phyloP scores from a whole-genome alignment of 2,329 filamentous ascomycete genomes.

The Scedosporium minutisporum region DNA sequence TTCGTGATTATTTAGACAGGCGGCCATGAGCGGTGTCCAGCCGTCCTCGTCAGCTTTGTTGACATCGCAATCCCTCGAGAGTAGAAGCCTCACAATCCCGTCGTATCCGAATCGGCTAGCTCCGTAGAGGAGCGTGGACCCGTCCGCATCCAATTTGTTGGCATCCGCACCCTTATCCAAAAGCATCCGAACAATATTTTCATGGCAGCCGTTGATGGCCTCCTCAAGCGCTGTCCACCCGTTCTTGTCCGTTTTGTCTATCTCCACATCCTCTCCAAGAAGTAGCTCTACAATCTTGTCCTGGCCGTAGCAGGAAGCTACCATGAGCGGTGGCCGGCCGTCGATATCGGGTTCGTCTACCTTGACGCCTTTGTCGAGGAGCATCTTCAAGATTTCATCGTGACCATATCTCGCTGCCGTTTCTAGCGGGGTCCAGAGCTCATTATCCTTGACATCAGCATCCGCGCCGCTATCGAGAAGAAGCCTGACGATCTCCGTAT shows the following conservation, averaged over 20 bases:
- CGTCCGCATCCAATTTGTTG: neutral
- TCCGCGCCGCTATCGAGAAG: conserved; percentile 9
- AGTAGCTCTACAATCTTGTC: neutral
- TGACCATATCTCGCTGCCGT: conserved; percentile 4
- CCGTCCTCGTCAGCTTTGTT: neutral
- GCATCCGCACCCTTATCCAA: neutral
- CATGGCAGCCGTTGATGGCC: neutral
- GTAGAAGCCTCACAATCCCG: neutral
- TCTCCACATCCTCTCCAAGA: neutral
- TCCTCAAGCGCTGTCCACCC: neutral
- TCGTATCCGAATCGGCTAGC: neutral
- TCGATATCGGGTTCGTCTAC: neutral
- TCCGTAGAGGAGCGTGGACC: neutral
- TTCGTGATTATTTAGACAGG: neutral
- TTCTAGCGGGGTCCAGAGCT: conserved; percentile 4
- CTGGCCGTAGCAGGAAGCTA: neutral
- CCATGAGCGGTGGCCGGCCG: conserved; percentile 4
- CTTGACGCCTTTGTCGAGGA: conserved; percentile 3
- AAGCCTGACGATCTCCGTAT: conserved; percentile 1
- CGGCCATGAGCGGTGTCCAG: neutral
- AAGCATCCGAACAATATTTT: neutral
- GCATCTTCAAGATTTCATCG: conserved; percentile 1
- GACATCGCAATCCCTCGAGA: neutral
- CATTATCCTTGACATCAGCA: conserved; percentile 3
- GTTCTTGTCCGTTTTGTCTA: neutral